Evolutionary conservation across 2,329 filamentous ascomycete genomes (phyloP), one percentile per base, ranked within the genome.

Genomic region (Xenosphaeropsis pyriputrescens): DNA sequence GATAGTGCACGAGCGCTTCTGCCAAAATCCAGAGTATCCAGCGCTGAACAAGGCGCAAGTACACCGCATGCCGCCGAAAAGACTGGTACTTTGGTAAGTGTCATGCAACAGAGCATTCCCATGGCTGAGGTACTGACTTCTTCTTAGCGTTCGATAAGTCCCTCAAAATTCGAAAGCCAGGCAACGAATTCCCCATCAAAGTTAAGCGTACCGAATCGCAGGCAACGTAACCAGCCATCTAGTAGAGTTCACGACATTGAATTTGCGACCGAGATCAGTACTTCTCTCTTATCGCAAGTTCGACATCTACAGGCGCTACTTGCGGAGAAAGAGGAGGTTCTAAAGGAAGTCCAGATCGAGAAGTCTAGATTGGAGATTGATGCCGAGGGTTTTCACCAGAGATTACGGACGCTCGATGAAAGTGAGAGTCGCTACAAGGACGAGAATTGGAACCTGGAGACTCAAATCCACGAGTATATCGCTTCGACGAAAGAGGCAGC

Each of bases 201-300:
- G 61, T 68, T 93, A 44, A 82, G 71, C 50, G 83, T 91, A 7
- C 86, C 86, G 1, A 89, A 84, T 48, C 75, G 89, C 47, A 91
- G 88, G 56, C 73, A 91, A 54, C 75, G 91, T 39, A 96, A 96
- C 49, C 89, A 95, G 54, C 83, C 85, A 2, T 74, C 81, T 8
- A 91, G 79, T 54, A 78, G 88, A 37, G 79, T 93, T 11, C 86
- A 96, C 55, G 91, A 98, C 53, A 93, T 98, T 53, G 86, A 95
- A 50, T 93, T 98, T 53, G 91, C 89, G n/a, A 88, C 91, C 36
- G 89, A 98, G 55, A 95, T 98, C 51, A 95, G 86, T 53, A 94
- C 85, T 5, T 94, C 86, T 2, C 68, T 98, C 37, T 79, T 98
- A 37, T 78, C 82, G n/a, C 91, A 96, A 61, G 83, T 98, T 36